Base-by-base conservation (phyloP, 2,329 filamentous ascomycete species). In the Arthrinium phaeospermum region DNA sequence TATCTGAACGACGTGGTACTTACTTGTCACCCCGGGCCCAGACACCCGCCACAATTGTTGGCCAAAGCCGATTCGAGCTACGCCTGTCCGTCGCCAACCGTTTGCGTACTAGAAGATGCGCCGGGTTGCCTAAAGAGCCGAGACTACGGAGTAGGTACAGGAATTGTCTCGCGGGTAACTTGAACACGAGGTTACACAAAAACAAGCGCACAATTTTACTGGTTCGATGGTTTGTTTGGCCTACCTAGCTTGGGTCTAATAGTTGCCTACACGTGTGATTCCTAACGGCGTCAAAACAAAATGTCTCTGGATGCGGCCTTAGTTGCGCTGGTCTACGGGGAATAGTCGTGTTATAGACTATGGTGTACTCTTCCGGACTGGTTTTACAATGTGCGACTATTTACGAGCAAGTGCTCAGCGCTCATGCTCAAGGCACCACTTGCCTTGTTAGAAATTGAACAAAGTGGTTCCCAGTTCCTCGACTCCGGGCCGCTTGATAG, bases 61-160 rank as follows among this genome's bases (percentile, higher is more conserved):
- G 51, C 51, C 16, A 22, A 61, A 30, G 53, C 53, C 53, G 30
- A 37, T 22, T 37, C 14, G 53, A 61, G 53, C 53, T 61, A 61
- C 30, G 53, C 34, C 34, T 61, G 53, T 61, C 53, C 53, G 53
- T 37, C 53, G 53, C 22, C 53, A 61, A 37, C 53, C 53, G 53
- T 61, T 61, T 61, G 53, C 12, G 53, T 22, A 10, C 53, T 61
- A 61, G 53, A 61, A 61, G 30, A 61, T 22, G 53, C 53, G 34
- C 7, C 53, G 19, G 30, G 30, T 61, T 61, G 37, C 53, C 53
- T 30, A 61, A 61, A 61, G 53, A 61, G 19, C 53, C 53, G 53
- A 61, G 30, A 61, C 53, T 37, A 37, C 27, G 27, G 27, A 30
- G 27, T 30, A 30, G 4, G 27, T 30, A 30, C 16, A 61, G 4